Conservation (phyloP, 2,329 filamentous ascomycete genomes). For the Ophiosphaerella herpotricha region DNA sequence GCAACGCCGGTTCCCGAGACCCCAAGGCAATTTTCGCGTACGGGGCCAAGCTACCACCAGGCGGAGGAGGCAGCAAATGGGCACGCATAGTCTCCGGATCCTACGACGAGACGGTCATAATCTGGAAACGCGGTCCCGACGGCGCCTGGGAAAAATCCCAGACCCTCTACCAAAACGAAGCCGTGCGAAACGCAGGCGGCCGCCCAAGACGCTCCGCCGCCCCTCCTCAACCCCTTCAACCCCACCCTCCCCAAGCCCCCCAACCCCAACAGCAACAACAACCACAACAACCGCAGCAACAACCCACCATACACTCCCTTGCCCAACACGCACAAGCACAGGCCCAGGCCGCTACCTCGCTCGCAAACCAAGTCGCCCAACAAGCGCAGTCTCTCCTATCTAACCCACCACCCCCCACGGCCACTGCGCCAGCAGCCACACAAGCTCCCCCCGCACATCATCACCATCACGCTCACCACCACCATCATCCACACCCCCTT, state of each 20-base stretch:
- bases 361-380: slow-evolving; percentile 42
- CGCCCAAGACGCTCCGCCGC: slow-evolving; percentile 37
- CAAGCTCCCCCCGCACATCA: slow-evolving; percentile 20
- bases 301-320: slow-evolving; percentile 38
- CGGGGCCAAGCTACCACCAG: slow-evolving; percentile 86
- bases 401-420: slow-evolving; percentile 29
- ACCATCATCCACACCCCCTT: slow-evolving; percentile 37
- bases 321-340: slow-evolving; percentile 45
- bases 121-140: slow-evolving; percentile 86
- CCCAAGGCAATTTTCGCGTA: slow-evolving; percentile 78
- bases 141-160: slow-evolving; percentile 83
- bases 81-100: slow-evolving; percentile 96
- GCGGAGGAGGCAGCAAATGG: slow-evolving; percentile 85
- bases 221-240: slow-evolving; percentile 24
- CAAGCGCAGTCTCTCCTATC: slow-evolving; percentile 43
- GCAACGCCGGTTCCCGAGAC: slow-evolving; percentile 73
- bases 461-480: slow-evolving; percentile 28
- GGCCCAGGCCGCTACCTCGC: slow-evolving; percentile 40
- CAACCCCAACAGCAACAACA: slow-evolving; percentile 24
- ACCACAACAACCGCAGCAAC: slow-evolving; percentile 12
- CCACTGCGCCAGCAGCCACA: slow-evolving; percentile 10
- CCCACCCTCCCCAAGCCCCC: slow-evolving; percentile 20
- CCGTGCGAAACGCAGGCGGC: slow-evolving; percentile 55
- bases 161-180: slow-evolving; percentile 74
- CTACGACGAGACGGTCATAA: slow-evolving; percentile 93